Base-by-base conservation (phyloP, 129 eudicot species). In the Tagetes erecta region DNA sequence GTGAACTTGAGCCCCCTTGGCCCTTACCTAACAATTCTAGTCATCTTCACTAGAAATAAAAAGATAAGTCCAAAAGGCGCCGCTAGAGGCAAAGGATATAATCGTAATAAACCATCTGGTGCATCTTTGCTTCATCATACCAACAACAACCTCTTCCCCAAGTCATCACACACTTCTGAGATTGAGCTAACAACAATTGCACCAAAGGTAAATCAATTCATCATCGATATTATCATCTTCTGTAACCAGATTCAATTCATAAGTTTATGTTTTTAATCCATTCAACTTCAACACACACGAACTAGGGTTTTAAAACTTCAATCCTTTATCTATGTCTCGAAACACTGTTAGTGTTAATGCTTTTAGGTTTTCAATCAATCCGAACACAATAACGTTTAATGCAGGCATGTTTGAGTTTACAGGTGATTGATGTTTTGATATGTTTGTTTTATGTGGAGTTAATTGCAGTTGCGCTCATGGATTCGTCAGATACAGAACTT, bases 401-500 rank as follows among this genome's bases (percentile, higher is more conserved):
- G 60, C 51, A 14, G 40, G 62, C 27, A 41, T 75, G 79, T 5
- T 75, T 41, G 11, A 50, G 44, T 11, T 5, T 45, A 71, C 52
- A 8, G 67, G 45, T 30, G 58, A 30, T 41, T 39, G 38, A 55
- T 42, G 39, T 62, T 8, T 49, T 30, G 65, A 11, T 63, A 27
- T 51, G 60, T 70, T 63, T 80, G 68, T 64, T n/a, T 30, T 33
- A 44, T 44, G 41, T 41, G 60, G 76, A 62, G 77, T 27, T 71
- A n/a, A 51, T 67, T 44, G 53, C 55, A 64, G 70, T 64, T 56
- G 76, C 83, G 67, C 1, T 69, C 34, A 87, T 87, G 92, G 80
- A 72, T 84, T 87, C 87, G 40, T 70, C 79, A 37, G 75, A 73
- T 1, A 74, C 79, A 47, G 87, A 85, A 62, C 76, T 68, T 70